Evolutionary conservation across 2,329 filamentous ascomycete species (phyloP).

Genomic region (Aspergillus sp.): DNA sequence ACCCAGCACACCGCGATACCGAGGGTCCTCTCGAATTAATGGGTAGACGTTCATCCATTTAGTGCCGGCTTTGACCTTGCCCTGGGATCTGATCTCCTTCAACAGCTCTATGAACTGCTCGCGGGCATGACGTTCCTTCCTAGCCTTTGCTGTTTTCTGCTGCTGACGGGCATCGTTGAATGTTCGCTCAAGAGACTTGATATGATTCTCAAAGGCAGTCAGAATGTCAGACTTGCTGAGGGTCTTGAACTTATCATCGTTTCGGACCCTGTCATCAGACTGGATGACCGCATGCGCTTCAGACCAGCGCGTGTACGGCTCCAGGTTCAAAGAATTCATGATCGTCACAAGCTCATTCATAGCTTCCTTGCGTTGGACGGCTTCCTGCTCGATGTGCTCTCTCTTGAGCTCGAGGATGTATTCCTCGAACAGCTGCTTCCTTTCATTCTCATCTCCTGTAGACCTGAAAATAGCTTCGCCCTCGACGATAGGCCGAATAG

Average conservation of each 20-base stretch:
- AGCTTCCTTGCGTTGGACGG: conserved; percentile 62
- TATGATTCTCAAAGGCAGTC: conserved; percentile 87
- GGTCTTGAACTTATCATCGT: conserved; percentile 73
- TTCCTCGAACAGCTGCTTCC: conserved; percentile 84
- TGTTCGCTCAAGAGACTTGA: conserved; percentile 79
- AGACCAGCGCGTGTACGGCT: conserved; percentile 90
- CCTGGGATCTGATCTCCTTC: conserved; percentile 60
- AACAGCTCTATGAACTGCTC: conserved; percentile 72
- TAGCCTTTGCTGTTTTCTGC: conserved; percentile 69
- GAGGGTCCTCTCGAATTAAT: conserved; percentile 66
- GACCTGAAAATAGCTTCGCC: conserved; percentile 92
- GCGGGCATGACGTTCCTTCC: conserved; percentile 75
- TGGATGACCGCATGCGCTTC: conserved; percentile 78
- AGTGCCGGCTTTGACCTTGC: conserved; percentile 77
- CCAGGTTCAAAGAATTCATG: conserved; percentile 69
- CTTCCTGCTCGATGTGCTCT: conserved; percentile 65
- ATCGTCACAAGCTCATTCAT: conserved; percentile 74
- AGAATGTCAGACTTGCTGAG: conserved; percentile 84
- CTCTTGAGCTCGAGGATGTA: conserved; percentile 82
- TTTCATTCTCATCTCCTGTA: conserved; percentile 77
- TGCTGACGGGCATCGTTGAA: conserved; percentile 88
- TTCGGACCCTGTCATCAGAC: conserved; percentile 65
- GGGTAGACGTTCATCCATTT: conserved; percentile 82
- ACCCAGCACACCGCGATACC: conserved; percentile 74
- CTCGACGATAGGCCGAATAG: conserved; percentile 85